Base-by-base conservation (phyloP, 495 filamentous ascomycete species). In the Cetradonia linearis region DNA sequence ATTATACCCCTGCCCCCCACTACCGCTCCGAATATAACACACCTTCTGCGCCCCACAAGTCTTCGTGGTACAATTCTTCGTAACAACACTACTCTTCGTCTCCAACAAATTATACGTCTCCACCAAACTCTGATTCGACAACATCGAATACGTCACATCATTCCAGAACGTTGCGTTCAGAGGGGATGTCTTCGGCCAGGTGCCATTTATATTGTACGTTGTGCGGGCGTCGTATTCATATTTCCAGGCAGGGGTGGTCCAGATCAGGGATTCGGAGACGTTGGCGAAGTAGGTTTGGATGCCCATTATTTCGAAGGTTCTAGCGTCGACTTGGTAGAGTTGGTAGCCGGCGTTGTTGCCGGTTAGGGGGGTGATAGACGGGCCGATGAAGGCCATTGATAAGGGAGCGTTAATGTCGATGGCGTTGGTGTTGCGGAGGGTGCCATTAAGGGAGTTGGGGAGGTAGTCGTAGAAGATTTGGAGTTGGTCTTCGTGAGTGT, bases 131-230 rank as follows among this genome's bases (percentile, higher is more conserved):
- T 66, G 63, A 55, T 78, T 71, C 16, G 47, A 60, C 60, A 78
- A 72, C 77, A 77, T 78, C 1, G 75, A 75, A 53, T 74, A 73
- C 7, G 76, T 76, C 8, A 78, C 74, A 37, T 60, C 69, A 54
- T 71, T 69, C 74, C 75, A 77, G 68, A 77, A 73, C 30, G 74
- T 75, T 2, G 70, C 74, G 62, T 78, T 75, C 16, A 78, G 70
- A 18, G 76, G 76, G 11, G 72, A 72, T 55, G 68, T 66, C 1
- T 46, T 59, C 5, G 75, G 73, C 75, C 74, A 75, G 49, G 59
- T 64, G 2, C 64, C 66, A 7, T 68, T 69, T 13, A 72, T 49
- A 14, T 71, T 63, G 31, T 66, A 66, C 0, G 56, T 60, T 14
- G 37, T 47, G 7, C 64, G 61, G 4, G 64, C 28, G 28, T 66